Evolutionary conservation across 345 rosid species (phyloP), one percentile per base, ranked within the genome.

Genomic region (Eucalyptus regnans): DNA sequence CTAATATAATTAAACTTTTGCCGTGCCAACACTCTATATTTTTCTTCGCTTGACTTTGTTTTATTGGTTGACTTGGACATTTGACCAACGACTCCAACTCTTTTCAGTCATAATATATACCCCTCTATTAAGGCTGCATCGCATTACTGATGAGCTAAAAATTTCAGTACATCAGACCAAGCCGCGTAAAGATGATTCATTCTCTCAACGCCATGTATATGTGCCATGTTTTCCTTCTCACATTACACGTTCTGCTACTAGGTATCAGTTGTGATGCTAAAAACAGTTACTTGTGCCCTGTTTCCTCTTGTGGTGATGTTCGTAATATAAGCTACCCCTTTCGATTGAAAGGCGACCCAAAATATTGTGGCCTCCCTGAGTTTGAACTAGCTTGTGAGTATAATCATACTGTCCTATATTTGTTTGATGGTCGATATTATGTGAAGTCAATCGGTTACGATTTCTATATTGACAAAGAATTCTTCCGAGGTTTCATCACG

Each of bases 381-480:
- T 60, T 5, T 60, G 31, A 60, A 12, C 68, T 60, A 12, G 3
- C 31, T 27, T 60, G 31, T 60, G 68, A 60, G 14, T 11, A 60
- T 27, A 3, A 60, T 12, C 31, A 3, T 60, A 11, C 31, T 27
- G 8, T 60, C 68, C 68, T 60, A 27, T 60, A 60, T 60, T 27
- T 60, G 16, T 27, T 25, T 27, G 31, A 29, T 60, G 68, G 68
- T 27, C 68, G 31, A 60, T 60, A 56, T 56, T 56, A 56, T 56
- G 62, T 56, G 20, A 56, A 60, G 31, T 60, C 31, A 5, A 60
- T 60, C 8, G 0, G 0, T 60, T 60, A 27, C 8, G 0, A 12
- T 27, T 0, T 0, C 4, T 27, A 27, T 27, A 8, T 0, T 27
- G 7, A 12, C 0, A 1, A 60, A 27, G 16, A 0, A 60, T 0